Evolutionary conservation across 2,329 filamentous ascomycete genomes (phyloP), one percentile per base, ranked within the genome.

Genomic region (Eutypella sp.): DNA sequence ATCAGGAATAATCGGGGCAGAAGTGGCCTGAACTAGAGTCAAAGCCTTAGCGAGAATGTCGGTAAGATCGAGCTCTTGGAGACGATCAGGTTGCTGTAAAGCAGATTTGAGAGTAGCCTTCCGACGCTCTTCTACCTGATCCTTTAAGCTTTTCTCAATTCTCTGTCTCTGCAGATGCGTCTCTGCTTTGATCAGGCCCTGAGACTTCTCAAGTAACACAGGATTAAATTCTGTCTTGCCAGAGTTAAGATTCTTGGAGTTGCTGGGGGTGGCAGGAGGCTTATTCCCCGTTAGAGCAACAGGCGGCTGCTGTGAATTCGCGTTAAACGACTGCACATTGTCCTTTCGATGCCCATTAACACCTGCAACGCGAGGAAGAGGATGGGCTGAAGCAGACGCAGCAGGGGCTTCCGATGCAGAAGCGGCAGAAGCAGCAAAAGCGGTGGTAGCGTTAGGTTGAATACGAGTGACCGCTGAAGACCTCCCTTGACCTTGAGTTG

Each of bases 201-300:
- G 86, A 56, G 90, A 91, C 67, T 96, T 96, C 61, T 88, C 85
- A 65, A 95, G 76, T 56, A 95, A 76, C 50, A 95, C 82, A 41
- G 89, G 88, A 65, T 95, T 82, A 69, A 93, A 87, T 65, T 85
- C 83, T 49, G 82, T 81, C 53, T 76, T 78, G 48, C 71, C 68
- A 54, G 76, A 67, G 58, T 70, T 74, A 49, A 68, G 69, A 57
- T 68, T 51, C 53, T 61, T 65, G 56, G 66, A 56, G 51, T 67
- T 57, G 58, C 63, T 67, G 52, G 65, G 59, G 41, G 66, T 57
- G 53, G 61, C 58, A 49, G 62, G 48, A 45, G 56, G 45, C 15
- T 42, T 44, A 46, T 54, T 34, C 15, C 52, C 44, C 34, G 49
- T 48, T 50, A 55, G 46, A 50, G 50, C 53, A 44, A 62, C 58